These are phyloP conservation scores for Rhizopus microsporus DNA, from an alignment of 371 early-diverging fungal genomes.

Conservation along the genomic window DNA sequence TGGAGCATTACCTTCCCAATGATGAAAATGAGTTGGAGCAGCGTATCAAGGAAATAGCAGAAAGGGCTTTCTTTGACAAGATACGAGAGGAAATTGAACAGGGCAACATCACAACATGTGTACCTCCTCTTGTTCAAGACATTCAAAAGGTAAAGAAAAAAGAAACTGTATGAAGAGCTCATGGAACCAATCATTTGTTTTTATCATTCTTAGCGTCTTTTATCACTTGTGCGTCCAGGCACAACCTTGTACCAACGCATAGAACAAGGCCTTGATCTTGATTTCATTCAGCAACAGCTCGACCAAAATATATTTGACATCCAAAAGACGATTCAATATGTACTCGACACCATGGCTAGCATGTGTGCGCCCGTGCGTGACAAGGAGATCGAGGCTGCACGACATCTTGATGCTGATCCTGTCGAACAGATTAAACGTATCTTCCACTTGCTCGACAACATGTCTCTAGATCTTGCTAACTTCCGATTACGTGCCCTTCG, in stretches of 20 bases:
- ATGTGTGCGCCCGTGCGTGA: constrained; percentile 82
- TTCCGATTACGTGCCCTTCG: constrained; percentile 63
- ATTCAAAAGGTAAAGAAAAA: constrained; percentile 53
- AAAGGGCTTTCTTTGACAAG: constrained; percentile 67
- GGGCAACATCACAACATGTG: constrained; percentile 35
- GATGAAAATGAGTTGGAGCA: constrained; percentile 48
- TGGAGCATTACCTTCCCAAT: constrained; percentile 30
- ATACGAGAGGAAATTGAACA: constrained; percentile 52
- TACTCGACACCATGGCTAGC: constrained; percentile 57
- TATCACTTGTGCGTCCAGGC: constrained; percentile 36
- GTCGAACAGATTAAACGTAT: constrained; percentile 12
- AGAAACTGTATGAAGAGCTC: neutral
- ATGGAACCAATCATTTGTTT: neutral
- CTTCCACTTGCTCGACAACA: constrained; percentile 56
- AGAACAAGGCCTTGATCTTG: constrained; percentile 60
- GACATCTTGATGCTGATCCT: neutral
- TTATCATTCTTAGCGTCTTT: constrained; percentile 32
- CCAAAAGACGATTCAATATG: constrained; percentile 36
- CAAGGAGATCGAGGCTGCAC: constrained; percentile 49
- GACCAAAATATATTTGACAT: constrained; percentile 50
- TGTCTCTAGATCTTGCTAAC: constrained; percentile 79
- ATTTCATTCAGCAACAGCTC: constrained; percentile 61
- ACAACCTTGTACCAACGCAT: constrained; percentile 43
- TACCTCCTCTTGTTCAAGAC: constrained; percentile 55
- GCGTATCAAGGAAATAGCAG: constrained; percentile 55